Evolutionary conservation across 1,284 basidiomycete genomes (phyloP).

Genomic region (Porogramme epimiltina): DNA sequence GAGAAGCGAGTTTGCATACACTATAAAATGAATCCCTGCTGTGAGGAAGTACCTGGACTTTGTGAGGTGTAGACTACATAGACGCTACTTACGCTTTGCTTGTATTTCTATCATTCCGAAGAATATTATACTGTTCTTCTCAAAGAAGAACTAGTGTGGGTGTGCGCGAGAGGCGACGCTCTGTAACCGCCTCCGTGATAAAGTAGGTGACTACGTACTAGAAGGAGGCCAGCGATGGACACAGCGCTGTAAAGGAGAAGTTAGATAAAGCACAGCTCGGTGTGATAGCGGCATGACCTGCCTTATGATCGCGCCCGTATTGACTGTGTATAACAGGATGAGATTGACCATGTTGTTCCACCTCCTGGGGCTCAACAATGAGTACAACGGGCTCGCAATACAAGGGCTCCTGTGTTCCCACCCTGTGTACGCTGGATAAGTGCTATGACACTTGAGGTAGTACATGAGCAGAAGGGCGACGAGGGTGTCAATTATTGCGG

Average conservation of each 20-base stretch:
- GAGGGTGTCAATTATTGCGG: no score
- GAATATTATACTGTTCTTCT: constrained; percentile 21
- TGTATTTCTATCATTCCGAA: constrained; percentile 21
- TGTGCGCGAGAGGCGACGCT: no score
- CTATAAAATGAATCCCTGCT: not conserved
- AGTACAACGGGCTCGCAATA: no score
- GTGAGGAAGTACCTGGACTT: no score
- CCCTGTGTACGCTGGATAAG: no score
- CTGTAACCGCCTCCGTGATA: no score
- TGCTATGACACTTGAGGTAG: no score
- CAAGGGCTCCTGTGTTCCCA: no score
- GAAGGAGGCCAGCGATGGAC: constrained; percentile 16
- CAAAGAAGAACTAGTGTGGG: constrained; percentile 17
- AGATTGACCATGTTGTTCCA: constrained; percentile 18
- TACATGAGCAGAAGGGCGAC: no score
- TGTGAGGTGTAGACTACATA: no score
- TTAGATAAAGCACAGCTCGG: no score
- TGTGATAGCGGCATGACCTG: not conserved
- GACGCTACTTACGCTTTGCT: constrained; percentile 18
- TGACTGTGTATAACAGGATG: constrained; percentile 20
- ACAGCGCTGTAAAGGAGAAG: constrained; percentile 1
- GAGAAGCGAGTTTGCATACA: constrained; percentile 21
- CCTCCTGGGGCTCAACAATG: not conserved
- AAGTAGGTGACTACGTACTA: constrained; percentile 10
- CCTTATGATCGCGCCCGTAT: constrained; percentile 22